Conservation (phyloP, 495 filamentous ascomycete species). For the Parachaetomium inaequale region DNA sequence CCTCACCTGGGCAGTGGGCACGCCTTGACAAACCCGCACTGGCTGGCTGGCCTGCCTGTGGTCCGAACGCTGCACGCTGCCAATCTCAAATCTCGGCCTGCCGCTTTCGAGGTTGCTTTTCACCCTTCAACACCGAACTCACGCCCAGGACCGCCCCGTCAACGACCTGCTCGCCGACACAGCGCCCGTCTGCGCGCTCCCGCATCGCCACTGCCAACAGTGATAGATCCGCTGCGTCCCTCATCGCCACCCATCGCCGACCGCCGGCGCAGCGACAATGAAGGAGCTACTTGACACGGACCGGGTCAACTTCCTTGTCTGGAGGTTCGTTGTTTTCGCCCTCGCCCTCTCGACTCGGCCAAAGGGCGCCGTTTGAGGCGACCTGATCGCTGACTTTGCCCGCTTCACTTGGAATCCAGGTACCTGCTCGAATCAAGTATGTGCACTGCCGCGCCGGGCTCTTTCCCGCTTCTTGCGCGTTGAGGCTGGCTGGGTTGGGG, state of each 20-base stretch:
- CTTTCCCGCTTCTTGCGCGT: conserved; percentile 2
- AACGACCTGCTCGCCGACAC: conserved; percentile 7
- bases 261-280: conserved; percentile 40
- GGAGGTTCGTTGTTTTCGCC: conserved; percentile 69
- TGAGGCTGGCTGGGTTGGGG: conserved; percentile 3
- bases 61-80: conserved; percentile 26
- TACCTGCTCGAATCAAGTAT: conserved; percentile 88
- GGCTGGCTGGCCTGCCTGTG: conserved; percentile 24
- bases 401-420: conserved; percentile 46
- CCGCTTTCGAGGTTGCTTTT: conserved; percentile 34
- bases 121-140: conserved; percentile 27
- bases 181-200: conserved; percentile 18
- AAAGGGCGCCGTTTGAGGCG: conserved; percentile 9
- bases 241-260: conserved; percentile 28
- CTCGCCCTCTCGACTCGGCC: conserved; percentile 17
- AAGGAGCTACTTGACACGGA: conserved; percentile 74
- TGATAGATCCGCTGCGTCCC: conserved; percentile 18
- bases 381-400: conserved; percentile 24
- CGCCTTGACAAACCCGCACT: conserved; percentile 23
- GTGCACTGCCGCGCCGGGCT: conserved; percentile 35
- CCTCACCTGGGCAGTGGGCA: too few relatives aligned
- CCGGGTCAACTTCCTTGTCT: conserved; percentile 97
- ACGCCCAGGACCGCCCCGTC: conserved; percentile 16
- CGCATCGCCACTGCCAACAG: conserved; percentile 6
- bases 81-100: conserved; percentile 36